These are phyloP conservation scores for Cladosporium austrohemisphaericum DNA, from an alignment of 2,329 filamentous ascomycete species.

Conservation along the genomic window DNA sequence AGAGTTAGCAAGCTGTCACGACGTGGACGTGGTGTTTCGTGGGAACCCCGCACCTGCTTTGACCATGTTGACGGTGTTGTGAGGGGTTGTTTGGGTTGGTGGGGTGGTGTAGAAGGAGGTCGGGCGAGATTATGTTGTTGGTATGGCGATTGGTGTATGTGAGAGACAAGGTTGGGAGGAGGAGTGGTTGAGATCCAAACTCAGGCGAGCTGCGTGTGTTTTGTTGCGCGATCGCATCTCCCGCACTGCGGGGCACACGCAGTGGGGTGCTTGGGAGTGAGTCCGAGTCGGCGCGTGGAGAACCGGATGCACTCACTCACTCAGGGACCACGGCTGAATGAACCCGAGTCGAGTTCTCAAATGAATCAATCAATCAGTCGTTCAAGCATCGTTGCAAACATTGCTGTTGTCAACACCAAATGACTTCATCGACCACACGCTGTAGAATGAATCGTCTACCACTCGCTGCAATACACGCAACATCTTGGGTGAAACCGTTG, in stretches of 20 bases:
- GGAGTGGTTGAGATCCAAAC: not conserved
- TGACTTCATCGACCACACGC: no score
- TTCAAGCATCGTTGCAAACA: no score
- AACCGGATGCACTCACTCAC: no score
- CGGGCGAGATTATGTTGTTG: constrained; percentile 8
- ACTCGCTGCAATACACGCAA: no score
- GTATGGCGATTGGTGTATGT: not conserved
- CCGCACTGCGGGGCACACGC: no score
- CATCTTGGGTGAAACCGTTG: not conserved
- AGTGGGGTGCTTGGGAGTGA: no score
- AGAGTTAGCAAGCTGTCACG: constrained; percentile 1
- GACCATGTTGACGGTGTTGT: constrained; percentile 26
- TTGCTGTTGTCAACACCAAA: no score
- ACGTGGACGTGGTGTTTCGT: not conserved
- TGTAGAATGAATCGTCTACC: no score
- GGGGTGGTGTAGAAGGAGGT: not conserved
- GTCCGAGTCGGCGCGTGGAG: constrained; percentile 1
- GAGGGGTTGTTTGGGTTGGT: constrained; percentile 4
- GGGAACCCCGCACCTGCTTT: constrained; percentile 25
- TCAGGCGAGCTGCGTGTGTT: constrained; percentile 9
- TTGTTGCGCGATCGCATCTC: no score
- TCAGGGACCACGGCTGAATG: no score
- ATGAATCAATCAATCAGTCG: no score
- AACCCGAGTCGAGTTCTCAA: no score
- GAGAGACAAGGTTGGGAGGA: not conserved